Evolutionary conservation across 768 basidiomycete species (phyloP).

Genomic region (Ramaria rubella): DNA sequence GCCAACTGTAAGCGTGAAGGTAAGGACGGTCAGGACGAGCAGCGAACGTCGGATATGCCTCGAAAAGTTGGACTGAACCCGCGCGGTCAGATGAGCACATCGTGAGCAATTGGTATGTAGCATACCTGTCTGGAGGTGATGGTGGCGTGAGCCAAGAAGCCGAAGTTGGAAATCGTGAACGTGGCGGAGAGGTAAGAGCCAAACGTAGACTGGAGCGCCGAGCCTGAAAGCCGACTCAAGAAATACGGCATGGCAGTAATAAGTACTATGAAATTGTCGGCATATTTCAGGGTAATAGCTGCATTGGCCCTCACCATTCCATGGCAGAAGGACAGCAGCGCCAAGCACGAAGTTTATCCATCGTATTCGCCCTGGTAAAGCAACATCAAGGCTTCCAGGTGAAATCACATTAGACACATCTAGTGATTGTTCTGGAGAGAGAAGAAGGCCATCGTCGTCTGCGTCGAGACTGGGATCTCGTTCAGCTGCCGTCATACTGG

Average conservation of each 20-base stretch:
- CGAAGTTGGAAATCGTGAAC: conserved; percentile 59
- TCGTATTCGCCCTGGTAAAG: background rate
- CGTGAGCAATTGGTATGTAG: conserved; percentile 10
- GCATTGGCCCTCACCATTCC: conserved; percentile 63
- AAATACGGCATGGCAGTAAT: conserved; percentile 86
- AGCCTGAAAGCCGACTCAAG: conserved; percentile 56
- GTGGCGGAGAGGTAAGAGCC: conserved; percentile 58
- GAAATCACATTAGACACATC: background rate
- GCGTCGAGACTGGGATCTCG: background rate
- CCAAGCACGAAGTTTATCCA: conserved; percentile 73
- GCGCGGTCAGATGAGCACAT: background rate
- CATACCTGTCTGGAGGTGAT: conserved; percentile 59
- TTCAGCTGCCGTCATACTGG: background rate
- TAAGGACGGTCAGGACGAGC: conserved; percentile 43
- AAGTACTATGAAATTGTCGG: conserved; percentile 43
- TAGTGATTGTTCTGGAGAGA: background rate
- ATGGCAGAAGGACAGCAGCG: conserved; percentile 73
- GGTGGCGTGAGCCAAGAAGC: conserved; percentile 71
- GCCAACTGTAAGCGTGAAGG: conserved; percentile 56
- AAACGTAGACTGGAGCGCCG: conserved; percentile 52
- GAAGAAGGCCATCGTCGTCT: background rate
- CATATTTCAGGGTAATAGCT: conserved; percentile 3
- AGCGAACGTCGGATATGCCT: conserved; percentile 41
- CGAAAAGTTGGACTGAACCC: conserved; percentile 50
- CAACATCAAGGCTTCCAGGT: background rate